These are phyloP conservation scores for Termitomyces sp. DNA, from an alignment of 768 basidiomycete species.

Conservation along the genomic window DNA sequence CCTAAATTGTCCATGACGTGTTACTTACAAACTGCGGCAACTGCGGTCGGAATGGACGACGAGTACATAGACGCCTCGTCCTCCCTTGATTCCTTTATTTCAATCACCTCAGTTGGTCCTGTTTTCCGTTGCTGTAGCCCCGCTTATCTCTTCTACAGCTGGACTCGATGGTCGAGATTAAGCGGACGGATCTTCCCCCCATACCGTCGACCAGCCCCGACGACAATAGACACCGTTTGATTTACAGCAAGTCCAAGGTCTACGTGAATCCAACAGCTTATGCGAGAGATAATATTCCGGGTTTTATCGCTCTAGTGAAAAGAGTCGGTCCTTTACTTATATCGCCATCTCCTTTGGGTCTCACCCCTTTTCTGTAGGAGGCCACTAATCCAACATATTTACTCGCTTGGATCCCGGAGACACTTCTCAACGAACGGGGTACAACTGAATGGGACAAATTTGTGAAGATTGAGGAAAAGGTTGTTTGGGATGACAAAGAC, in stretches of 20 bases:
- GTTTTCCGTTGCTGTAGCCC: not conserved
- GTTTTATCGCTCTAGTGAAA: slow-evolving; percentile 91
- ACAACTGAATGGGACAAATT: slow-evolving; percentile 89
- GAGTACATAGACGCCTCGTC: slow-evolving; percentile 24
- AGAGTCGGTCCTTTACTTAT: slow-evolving; percentile 55
- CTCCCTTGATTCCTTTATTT: slow-evolving; percentile 45
- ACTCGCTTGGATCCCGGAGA: slow-evolving; percentile 93
- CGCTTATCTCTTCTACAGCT: slow-evolving; percentile 29
- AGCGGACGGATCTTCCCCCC: slow-evolving; percentile 34
- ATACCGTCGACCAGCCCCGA: slow-evolving; percentile 28
- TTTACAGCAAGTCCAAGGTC: slow-evolving; percentile 93
- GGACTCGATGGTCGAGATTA: slow-evolving; percentile 79
- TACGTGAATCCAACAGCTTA: slow-evolving; percentile 95
- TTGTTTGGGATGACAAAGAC: slow-evolving; percentile 60
- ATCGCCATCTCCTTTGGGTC: not conserved
- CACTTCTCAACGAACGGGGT: slow-evolving; percentile 78
- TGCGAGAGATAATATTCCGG: slow-evolving; percentile 89
- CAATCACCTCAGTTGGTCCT: slow-evolving; percentile 45
- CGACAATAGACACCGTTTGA: slow-evolving; percentile 68
- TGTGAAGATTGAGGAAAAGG: slow-evolving; percentile 74
- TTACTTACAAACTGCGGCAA: slow-evolving; percentile 11
- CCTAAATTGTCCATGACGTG: slow-evolving; percentile 12
- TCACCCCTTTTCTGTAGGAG: slow-evolving; percentile 45
- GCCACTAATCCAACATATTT: slow-evolving; percentile 73
- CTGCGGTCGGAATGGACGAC: slow-evolving; percentile 20